Conservation (phyloP, 768 basidiomycete species). For the Russula earlei region DNA sequence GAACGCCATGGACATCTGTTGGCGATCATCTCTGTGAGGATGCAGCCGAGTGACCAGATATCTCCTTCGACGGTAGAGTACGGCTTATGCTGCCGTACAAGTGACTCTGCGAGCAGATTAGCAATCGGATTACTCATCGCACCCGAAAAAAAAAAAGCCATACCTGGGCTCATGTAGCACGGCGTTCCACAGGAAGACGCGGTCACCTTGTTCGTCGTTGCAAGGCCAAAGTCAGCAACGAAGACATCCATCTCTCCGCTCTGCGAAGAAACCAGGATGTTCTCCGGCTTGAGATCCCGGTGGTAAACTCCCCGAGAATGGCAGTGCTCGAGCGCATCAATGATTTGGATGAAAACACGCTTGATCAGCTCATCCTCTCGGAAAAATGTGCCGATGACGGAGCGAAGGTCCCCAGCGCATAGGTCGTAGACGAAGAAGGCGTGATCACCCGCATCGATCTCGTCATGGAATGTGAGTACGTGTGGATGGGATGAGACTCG, state of each 20-base stretch:
- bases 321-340: conserved; percentile 9
- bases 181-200: not conserved
- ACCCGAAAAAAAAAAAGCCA: not conserved
- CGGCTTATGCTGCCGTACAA: not conserved
- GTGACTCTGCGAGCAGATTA: not conserved
- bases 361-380: conserved; percentile 10
- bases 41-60: conserved; percentile 15
- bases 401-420: conserved; percentile 4
- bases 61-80: conserved; percentile 10
- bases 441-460: conserved; percentile 68
- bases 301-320: conserved; percentile 9
- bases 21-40: conserved; percentile 10
- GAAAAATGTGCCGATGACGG: not conserved
- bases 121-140: not conserved
- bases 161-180: conserved; percentile 11
- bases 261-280: not conserved
- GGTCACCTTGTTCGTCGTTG: conserved; percentile 2
- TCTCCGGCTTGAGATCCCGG: not conserved
- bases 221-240: conserved; percentile 12
- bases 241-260: not conserved
- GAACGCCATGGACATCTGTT: not conserved
- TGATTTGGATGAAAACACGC: conserved; percentile 4
- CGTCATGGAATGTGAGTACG: conserved; percentile 81
- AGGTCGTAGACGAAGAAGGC: conserved; percentile 28
- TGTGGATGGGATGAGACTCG: conserved; percentile 66